Evolutionary conservation across 1,284 basidiomycete genomes (phyloP).

Genomic region (Earliella scabrosa): DNA sequence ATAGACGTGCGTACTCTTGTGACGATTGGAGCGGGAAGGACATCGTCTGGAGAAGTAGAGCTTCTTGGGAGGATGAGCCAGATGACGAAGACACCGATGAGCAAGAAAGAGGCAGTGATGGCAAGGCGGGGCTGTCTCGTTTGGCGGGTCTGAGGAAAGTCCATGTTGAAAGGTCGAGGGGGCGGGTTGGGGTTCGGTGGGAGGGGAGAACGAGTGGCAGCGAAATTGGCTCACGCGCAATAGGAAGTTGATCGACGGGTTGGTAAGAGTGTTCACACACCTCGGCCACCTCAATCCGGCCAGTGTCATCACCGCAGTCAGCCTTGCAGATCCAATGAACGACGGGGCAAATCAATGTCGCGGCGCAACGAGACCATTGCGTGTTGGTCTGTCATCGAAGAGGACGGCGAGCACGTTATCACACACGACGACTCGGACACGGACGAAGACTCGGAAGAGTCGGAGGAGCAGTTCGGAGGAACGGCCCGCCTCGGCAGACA

Average conservation of each 20-base stretch:
- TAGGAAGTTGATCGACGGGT: not conserved
- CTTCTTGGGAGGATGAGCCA: conserved; percentile 22
- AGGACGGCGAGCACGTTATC: too few species aligned
- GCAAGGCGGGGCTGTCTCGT: conserved; percentile 21
- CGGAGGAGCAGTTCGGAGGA: too few species aligned
- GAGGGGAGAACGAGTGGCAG: not conserved
- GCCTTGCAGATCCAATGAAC: too few species aligned
- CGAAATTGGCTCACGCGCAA: conserved; percentile 11
- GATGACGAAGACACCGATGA: conserved; percentile 25
- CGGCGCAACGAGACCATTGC: too few species aligned
- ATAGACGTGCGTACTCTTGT: conserved; percentile 11
- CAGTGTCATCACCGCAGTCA: not conserved
- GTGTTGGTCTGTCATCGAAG: too few species aligned
- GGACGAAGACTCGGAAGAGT: too few species aligned
- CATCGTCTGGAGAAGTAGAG: conserved; percentile 1
- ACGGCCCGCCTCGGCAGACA: too few species aligned
- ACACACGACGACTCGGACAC: too few species aligned
- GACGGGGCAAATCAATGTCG: too few species aligned
- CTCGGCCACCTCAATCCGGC: not conserved
- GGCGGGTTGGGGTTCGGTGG: not conserved
- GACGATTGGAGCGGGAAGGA: conserved; percentile 15
- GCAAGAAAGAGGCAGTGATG: conserved; percentile 22
- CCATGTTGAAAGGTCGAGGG: conserved; percentile 6
- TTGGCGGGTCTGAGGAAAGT: conserved; percentile 16
- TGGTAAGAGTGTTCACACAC: conserved; percentile 15